These are phyloP conservation scores for Sonneratia caseolaris DNA, from an alignment of 345 rosid species.

Conservation along the genomic window DNA sequence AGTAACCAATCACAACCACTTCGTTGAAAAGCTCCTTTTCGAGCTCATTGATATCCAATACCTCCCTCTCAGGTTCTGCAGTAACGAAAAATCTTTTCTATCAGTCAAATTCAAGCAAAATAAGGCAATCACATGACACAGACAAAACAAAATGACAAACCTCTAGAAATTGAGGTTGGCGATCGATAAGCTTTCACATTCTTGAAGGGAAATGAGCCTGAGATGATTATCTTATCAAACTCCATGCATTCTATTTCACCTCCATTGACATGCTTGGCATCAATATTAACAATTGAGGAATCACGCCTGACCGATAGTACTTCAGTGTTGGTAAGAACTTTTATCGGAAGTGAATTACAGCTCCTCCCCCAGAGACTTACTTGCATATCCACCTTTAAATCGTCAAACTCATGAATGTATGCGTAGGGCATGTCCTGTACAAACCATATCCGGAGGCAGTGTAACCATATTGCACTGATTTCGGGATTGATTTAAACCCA, in stretches of 20 bases:
- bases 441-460: conserved; percentile 69
- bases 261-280: conserved; percentile 24
- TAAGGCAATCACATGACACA: background rate
- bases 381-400: conserved; percentile 45
- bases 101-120: background rate
- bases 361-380: conserved; percentile 45
- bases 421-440: conserved; percentile 70
- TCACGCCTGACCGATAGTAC: conserved; percentile 36
- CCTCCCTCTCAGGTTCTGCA: conserved; percentile 35
- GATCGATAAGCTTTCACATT: conserved; percentile 43
- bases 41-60: conserved; percentile 40
- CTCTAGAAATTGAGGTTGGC: conserved; percentile 24
- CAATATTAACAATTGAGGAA: conserved; percentile 24
- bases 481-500: conserved; percentile 45
- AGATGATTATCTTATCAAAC: conserved; percentile 53
- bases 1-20: conserved; percentile 57
- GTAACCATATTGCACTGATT: conserved; percentile 58
- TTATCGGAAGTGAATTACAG: conserved; percentile 29
- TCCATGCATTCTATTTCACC: conserved; percentile 25
- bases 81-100: background rate
- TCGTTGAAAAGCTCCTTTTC: conserved; percentile 46
- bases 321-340: conserved; percentile 36
- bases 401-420: conserved; percentile 60
- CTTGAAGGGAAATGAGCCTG: conserved; percentile 45
- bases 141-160: conserved; percentile 13